Percentiles rank a stretch among this genome's conserved stretches.
phyloP scores from a whole-genome alignment of 345 rosid genomes.

The Eucalyptus regnans region DNA sequence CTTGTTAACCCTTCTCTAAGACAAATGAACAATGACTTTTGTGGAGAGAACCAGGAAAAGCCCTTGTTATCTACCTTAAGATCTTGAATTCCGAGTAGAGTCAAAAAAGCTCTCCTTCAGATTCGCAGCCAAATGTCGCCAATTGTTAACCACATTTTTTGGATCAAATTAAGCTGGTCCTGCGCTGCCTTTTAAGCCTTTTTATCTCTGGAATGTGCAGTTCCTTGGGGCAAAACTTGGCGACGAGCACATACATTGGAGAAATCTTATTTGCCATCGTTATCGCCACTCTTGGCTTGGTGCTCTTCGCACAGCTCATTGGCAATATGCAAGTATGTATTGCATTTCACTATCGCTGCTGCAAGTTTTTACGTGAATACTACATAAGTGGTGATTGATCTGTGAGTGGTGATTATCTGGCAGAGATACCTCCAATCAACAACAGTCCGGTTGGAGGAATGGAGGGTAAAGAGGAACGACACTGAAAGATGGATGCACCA shows the following conservation, averaged over 20 bases:
- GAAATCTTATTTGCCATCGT: conserved; percentile 51
- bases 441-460: conserved; percentile 63
- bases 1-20: background rate
- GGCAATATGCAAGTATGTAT: conserved; percentile 52
- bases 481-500: conserved; percentile 72
- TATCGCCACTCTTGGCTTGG: conserved; percentile 43
- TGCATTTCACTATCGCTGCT: background rate
- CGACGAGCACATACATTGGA: conserved; percentile 32
- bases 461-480: conserved; percentile 63
- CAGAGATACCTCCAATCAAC: conserved; percentile 72
- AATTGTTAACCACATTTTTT: background rate
- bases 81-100: background rate
- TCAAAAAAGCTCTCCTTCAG: background rate
- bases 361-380: background rate
- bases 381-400: background rate
- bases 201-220: conserved; percentile 13
- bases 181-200: background rate
- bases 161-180: background rate
- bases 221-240: conserved; percentile 40
- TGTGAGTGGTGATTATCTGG: background rate
- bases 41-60: background rate
- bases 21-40: background rate
- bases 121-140: background rate
- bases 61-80: background rate
- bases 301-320: conserved; percentile 52